Evolutionary conservation across 208 protist genomes (phyloP), one percentile per base, ranked within the genome.

Genomic region (Acanthamoeba triangularis): DNA sequence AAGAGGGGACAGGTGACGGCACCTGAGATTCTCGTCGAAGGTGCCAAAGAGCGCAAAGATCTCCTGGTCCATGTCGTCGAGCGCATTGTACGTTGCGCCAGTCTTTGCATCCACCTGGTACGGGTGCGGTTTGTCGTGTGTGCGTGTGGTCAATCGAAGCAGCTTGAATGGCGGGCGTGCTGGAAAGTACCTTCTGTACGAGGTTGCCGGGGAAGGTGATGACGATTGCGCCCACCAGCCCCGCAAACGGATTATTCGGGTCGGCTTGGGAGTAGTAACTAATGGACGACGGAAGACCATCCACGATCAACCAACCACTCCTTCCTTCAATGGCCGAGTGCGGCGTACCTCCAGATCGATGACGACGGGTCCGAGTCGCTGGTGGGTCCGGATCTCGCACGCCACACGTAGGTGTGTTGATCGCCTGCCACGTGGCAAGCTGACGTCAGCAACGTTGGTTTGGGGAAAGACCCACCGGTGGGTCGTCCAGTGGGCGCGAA

Each of bases 11-110:
- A n/a, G 16, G 61, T 28, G 23, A 18, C 1, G 61, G 61, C 28
- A 72, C 65, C 65, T 78, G 13, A 78, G 69, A 20, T 78, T 78
- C 69, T 78, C 69, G 69, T 78, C 69, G 20, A 78, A 78, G n/a
- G 37, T 44, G 33, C 5, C 69, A 41, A 78, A 78, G 30, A 78
- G 69, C 33, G 69, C 30, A 41, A 78, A 78, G 69, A 78, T 78
- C 8, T 78, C 69, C 69, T 78, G 69, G 69, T 78, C 69, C 16
- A 44, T n/a, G 37, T 78, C 69, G 14, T 44, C 47, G 13, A 78
- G 69, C 23, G 28, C 69, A 5, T 25, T 14, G 69, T 78, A 78
- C 30, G 25, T 44, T 7, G 14, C 11, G 13, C 69, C 69, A 10
- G 69, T 78, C 69, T 10, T n/a, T 11, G 23, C 14, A 20, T 78